These are phyloP conservation scores for Paraleonurus japonicus DNA, from an alignment of 257 asterid species.

Conservation along the genomic window DNA sequence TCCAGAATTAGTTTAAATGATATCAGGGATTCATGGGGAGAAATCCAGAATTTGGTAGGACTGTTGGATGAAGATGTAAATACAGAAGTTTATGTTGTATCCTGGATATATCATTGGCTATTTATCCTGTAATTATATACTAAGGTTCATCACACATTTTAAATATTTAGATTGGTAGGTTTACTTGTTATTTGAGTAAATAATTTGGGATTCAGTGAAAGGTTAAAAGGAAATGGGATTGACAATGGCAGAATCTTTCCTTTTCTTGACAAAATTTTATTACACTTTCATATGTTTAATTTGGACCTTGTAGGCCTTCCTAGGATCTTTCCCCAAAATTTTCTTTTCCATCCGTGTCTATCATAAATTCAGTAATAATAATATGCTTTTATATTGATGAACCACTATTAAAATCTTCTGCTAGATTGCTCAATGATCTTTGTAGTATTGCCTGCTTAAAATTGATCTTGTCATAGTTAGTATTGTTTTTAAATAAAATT, in stretches of 20 bases:
- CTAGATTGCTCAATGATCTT: conserved; percentile 8
- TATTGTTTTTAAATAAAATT: conserved; percentile 1
- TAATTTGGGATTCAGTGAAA: conserved; percentile 9
- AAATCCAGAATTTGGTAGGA: neutral
- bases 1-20: conserved; percentile 5
- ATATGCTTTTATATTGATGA: neutral
- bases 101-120: neutral
- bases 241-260: neutral
- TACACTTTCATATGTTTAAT: neutral
- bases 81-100: conserved; percentile 3
- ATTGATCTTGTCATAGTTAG: conserved; percentile 10
- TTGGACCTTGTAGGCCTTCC: neutral
- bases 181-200: neutral
- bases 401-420: neutral
- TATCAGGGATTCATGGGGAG: conserved; percentile 3
- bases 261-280: neutral
- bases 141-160: neutral
- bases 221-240: neutral
- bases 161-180: neutral
- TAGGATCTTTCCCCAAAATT: neutral
- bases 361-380: too few relatives aligned
- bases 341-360: neutral
- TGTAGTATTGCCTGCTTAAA: conserved; percentile 1
- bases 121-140: neutral
- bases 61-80: neutral